Base-by-base conservation (phyloP, 495 filamentous ascomycete genomes). In the Pseudoneurospora amorphoporcata region DNA sequence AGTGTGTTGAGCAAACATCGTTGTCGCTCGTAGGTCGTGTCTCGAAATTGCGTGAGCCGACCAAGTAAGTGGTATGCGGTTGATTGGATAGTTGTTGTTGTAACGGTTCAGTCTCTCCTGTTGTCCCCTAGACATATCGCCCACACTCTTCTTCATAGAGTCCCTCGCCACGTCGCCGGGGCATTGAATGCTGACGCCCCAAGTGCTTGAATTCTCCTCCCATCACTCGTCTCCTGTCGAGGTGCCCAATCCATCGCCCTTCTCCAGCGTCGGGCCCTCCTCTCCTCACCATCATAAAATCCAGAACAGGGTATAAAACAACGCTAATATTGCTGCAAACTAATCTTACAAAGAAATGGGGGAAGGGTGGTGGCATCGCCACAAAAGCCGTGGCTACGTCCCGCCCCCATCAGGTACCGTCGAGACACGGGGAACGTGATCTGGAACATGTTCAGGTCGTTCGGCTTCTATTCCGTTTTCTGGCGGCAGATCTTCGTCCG, bases 401-500 rank as follows among this genome's bases (percentile, higher is more conserved):
- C 74, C 76, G 0, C 75, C 74, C 39, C 74, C 72, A 70, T 76
- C 69, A 35, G 72, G 73, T 4, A 69, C 41, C 17, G 68, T 65
- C 47, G 70, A 69, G 12, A 58, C 72, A 4, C 29, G 72, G 23
- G 71, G 47, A 1, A 73, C 53, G 7, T 38, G 72, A 38, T 19
- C 45, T 17, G 68, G 43, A 39, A 70, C 40, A 53, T 41, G 72
- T 39, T 75, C 75, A n/a, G 76, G 79, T 8, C 73, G 76, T 16
- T 76, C 79, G 8, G 75, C 76, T 42, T 75, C 77, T 17, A 76
- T 72, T 0, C 68, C 75, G 3, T 76, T 76, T n/a, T 75, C 76
- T 8, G 70, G 71, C 12, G 74, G 75, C n/a, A 73, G 61, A 10
- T 79, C 81, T 68, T 82, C 79, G 4, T 78, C 77, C 41, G 76